Conservation (phyloP, 805 yeast species). For the Saccharomycopsis sp. region DNA sequence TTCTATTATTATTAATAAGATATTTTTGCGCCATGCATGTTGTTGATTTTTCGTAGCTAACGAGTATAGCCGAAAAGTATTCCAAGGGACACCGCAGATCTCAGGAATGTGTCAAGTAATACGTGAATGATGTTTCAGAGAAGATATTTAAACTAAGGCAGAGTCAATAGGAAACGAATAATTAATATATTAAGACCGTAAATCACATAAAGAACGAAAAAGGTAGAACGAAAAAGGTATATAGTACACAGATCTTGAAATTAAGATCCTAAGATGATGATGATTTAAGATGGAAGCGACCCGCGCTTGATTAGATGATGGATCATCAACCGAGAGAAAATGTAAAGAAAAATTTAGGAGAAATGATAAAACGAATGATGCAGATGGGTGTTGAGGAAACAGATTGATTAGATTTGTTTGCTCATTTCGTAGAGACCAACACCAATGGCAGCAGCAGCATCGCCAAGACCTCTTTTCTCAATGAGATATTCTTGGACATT, state of each 20-base stretch:
- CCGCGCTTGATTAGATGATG: not conserved
- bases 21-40: not conserved
- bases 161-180: not conserved
- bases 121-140: not conserved
- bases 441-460: slow-evolving; percentile 4
- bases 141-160: not conserved
- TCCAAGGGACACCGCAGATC: too few species aligned
- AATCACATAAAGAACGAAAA: not conserved
- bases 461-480: slow-evolving; percentile 11
- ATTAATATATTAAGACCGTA: not conserved
- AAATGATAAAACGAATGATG: not conserved
- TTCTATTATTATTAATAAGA: too few species aligned
- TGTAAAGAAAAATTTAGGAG: not conserved
- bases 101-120: not conserved
- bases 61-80: too few species aligned
- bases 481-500: slow-evolving; percentile 17
- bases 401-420: not conserved
- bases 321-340: not conserved
- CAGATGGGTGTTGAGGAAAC: not conserved
- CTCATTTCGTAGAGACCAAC: not conserved
- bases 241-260: not conserved
- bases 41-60: too few species aligned
- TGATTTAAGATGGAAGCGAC: not conserved
- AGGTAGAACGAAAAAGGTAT: not conserved
- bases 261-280: slow-evolving; percentile 14